Base-by-base conservation (phyloP, 805 yeast species). In the Candida krabiensis region DNA sequence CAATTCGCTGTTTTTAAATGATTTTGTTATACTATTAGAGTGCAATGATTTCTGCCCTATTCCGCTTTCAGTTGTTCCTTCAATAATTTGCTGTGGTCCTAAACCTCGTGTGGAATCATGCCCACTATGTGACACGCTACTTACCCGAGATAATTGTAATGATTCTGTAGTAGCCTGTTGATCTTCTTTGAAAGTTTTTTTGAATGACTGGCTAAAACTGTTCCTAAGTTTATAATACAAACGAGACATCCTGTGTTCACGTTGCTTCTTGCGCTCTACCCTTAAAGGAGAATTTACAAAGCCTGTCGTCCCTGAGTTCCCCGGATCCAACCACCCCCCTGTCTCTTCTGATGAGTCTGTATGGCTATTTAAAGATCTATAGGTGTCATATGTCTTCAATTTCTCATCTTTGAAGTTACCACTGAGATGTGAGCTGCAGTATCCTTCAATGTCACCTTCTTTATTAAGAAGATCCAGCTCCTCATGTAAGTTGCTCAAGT, bases 191-290 rank as follows among this genome's bases (percentile, higher is more conserved):
- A 14, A 19, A 9, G 30, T 37, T 28, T 42, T 49, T 19, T 37
- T 40, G 28, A 49, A 46, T 0, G 51, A 36, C 6, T 34, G 38
- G 18, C 30, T 18, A 13, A 49, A 37, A 18, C 45, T 44, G 23
- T 49, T 44, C 24, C 53, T 25, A 5, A 49, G 19, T 33, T 34
- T 46, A 28, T 46, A 34, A 27, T 49, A 49, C 14, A 49, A 24
- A 13, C 43, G 34, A 3, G 53, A 42, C 6, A 49, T 28, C 17
- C 44, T 36, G 27, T 49, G 49, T 11, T 40, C 44, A 26, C 47
- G 25, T 3, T 19, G 37, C 24, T 11, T 8, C 24, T 11, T 21
- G 9, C 24, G 9, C 24, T 21, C 24, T 21, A 11, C 11, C 11
- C 24, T 21, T 21, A 7, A 21, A 21, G 11, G 11, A 8, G 9